Conservation (phyloP, 1,139 yeast species). For the Schwanniomyces etchellsii region DNA sequence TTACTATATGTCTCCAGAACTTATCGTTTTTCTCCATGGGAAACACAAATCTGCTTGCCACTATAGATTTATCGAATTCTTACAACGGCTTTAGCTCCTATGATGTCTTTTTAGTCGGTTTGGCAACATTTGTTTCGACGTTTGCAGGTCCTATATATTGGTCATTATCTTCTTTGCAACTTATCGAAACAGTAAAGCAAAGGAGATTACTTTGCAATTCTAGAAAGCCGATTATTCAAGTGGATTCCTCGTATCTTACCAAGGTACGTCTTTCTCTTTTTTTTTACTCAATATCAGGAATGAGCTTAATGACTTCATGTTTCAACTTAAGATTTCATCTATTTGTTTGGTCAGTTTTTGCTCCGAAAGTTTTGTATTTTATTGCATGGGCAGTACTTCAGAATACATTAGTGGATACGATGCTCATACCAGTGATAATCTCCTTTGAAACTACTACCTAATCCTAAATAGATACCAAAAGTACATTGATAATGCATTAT, state of each 20-base stretch:
- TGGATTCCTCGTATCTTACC: no score
- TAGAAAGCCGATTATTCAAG: background rate
- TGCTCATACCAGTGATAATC: conserved; percentile 14
- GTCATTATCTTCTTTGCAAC: conserved; percentile 52
- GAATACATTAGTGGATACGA: conserved; percentile 38
- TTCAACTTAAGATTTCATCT: conserved; percentile 72
- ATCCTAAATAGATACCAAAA: conserved; percentile 2
- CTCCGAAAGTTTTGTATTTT: conserved; percentile 82
- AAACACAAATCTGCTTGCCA: conserved; percentile 86
- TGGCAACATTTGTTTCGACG: conserved; percentile 73
- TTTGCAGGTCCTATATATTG: conserved; percentile 85
- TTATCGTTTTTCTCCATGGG: conserved; percentile 83
- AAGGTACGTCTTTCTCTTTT: conserved; percentile 32
- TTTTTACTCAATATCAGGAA: conserved; percentile 58
- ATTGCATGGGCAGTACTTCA: conserved; percentile 67
- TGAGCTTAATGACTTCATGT: conserved; percentile 65
- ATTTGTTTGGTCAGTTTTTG: conserved; percentile 96
- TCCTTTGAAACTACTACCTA: no score
- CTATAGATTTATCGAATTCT: conserved; percentile 85
- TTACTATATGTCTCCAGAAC: conserved; percentile 50
- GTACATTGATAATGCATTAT: background rate
- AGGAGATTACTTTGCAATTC: no score
- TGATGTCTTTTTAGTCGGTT: conserved; percentile 66
- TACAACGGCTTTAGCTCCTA: conserved; percentile 80
- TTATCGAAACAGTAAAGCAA: conserved; percentile 11